phyloP scores from a whole-genome alignment of 805 yeast genomes.

The Clavispora phyllophila region DNA sequence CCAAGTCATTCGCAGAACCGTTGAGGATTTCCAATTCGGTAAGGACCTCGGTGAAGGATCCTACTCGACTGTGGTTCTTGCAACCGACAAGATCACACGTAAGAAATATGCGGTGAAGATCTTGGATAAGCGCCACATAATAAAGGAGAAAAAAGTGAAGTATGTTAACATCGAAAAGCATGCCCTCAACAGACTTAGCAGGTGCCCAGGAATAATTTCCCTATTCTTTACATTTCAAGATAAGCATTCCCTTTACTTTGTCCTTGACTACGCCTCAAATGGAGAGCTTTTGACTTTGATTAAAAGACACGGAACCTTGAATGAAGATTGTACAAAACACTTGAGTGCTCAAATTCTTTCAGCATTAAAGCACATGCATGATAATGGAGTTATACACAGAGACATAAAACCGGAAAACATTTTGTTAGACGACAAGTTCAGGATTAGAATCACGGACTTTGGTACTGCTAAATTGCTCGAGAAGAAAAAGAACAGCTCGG shows the following conservation, averaged over 20 bases:
- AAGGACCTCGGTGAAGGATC: constrained; percentile 42
- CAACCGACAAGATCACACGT: constrained; percentile 47
- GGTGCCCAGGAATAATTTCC: constrained; percentile 59
- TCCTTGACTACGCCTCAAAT: constrained; percentile 72
- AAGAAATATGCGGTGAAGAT: constrained; percentile 71
- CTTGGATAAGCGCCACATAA: constrained; percentile 70
- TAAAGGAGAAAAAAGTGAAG: constrained; percentile 77
- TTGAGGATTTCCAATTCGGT: constrained; percentile 39
- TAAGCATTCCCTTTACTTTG: constrained; percentile 65
- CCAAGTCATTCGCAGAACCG: constrained; percentile 31
- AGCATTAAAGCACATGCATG: constrained; percentile 68
- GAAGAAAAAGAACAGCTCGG: constrained; percentile 33
- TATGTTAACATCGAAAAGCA: constrained; percentile 81
- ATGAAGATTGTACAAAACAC: constrained; percentile 62
- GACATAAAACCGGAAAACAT: constrained; percentile 85
- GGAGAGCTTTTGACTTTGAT: constrained; percentile 70
- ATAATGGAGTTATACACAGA: constrained; percentile 71
- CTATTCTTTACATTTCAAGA: constrained; percentile 79
- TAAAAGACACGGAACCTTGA: constrained; percentile 64
- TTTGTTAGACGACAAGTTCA: constrained; percentile 53
- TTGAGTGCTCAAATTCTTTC: constrained; percentile 72
- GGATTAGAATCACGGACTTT: constrained; percentile 72
- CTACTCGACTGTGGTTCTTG: constrained; percentile 41
- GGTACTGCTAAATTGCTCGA: constrained; percentile 78
- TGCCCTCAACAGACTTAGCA: constrained; percentile 64